A percentile compares a stretch with the other conserved stretches of the same genome.
These are phyloP conservation scores for Aspergillus sp. DNA, from an alignment of 2,329 filamentous ascomycete species.

Conservation along the genomic window DNA sequence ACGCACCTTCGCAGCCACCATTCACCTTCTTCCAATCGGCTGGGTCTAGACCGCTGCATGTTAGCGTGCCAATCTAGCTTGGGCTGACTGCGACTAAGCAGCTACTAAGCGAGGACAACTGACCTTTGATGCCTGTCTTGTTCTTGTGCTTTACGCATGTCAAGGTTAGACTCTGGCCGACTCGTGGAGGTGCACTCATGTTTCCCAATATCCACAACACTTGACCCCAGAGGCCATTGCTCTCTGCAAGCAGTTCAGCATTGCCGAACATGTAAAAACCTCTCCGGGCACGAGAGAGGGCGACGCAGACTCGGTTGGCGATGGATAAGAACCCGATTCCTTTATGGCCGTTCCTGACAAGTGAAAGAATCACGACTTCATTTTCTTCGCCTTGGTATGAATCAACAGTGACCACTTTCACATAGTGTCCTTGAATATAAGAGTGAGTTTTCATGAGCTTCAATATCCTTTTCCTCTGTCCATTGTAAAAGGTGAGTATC, in stretches of 20 bases:
- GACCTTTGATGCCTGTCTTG: constrained; percentile 56
- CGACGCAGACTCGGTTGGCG: constrained; percentile 65
- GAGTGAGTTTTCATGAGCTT: constrained; percentile 47
- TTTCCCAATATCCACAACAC: constrained; percentile 51
- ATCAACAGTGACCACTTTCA: constrained; percentile 79
- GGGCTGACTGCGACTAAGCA: neutral
- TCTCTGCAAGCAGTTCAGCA: constrained; percentile 55
- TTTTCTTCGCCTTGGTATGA: constrained; percentile 93
- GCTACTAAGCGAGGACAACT: constrained; percentile 5
- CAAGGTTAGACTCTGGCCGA: constrained; percentile 63
- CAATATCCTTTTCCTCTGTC: constrained; percentile 71
- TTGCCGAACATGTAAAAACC: constrained; percentile 90
- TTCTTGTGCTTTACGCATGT: constrained; percentile 64
- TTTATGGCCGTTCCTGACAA: constrained; percentile 71
- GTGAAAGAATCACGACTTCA: constrained; percentile 76
- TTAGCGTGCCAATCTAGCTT: constrained; percentile 6
- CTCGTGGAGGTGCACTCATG: constrained; percentile 26
- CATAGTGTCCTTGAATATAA: constrained; percentile 49
- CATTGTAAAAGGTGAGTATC: constrained; percentile 85
- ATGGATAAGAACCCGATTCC: constrained; percentile 76
- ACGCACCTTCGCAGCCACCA: constrained; percentile 59
- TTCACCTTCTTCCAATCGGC: constrained; percentile 58
- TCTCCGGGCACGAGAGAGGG: constrained; percentile 70
- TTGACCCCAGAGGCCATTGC: constrained; percentile 56
- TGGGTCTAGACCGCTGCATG: constrained; percentile 40